Evolutionary conservation across 139 green algal species (phyloP).

Genomic region (Chara braunii): DNA sequence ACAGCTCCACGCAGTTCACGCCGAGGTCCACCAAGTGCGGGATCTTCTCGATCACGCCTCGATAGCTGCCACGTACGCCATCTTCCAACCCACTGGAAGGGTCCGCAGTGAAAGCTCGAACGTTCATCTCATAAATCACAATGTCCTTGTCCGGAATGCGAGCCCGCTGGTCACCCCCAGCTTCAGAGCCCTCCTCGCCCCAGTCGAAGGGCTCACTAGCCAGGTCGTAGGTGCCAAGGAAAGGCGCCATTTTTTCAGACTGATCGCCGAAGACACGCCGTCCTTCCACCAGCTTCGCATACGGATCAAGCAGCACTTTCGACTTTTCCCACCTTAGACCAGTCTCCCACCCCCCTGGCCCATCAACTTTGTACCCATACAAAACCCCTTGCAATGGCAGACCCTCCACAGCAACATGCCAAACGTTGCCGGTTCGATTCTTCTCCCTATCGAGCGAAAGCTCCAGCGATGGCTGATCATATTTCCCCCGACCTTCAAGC

Average conservation of each 20-base stretch:
- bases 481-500: not conserved
- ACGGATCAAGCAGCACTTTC: constrained; percentile 83
- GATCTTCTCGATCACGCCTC: constrained; percentile 72
- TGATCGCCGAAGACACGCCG: constrained; percentile 59
- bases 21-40: constrained; percentile 86
- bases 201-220: constrained; percentile 53
- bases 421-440: constrained; percentile 75
- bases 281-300: constrained; percentile 64
- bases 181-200: constrained; percentile 34
- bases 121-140: constrained; percentile 95
- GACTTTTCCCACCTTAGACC: constrained; percentile 34
- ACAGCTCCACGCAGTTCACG: constrained; percentile 90
- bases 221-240: constrained; percentile 44
- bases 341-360: constrained; percentile 41
- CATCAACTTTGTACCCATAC: constrained; percentile 51
- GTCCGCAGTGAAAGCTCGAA: constrained; percentile 87
- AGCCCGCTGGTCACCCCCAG: too few relatives aligned
- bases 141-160: constrained; percentile 73
- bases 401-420: constrained; percentile 72
- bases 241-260: constrained; percentile 24
- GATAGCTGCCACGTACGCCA: constrained; percentile 66
- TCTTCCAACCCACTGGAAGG: constrained; percentile 44
- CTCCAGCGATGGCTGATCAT: constrained; percentile 48
- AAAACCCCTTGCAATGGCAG: constrained; percentile 19
- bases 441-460: constrained; percentile 56